Base-by-base conservation (phyloP, 2,329 filamentous ascomycete genomes). In the Akanthomyces dipterigenus region DNA sequence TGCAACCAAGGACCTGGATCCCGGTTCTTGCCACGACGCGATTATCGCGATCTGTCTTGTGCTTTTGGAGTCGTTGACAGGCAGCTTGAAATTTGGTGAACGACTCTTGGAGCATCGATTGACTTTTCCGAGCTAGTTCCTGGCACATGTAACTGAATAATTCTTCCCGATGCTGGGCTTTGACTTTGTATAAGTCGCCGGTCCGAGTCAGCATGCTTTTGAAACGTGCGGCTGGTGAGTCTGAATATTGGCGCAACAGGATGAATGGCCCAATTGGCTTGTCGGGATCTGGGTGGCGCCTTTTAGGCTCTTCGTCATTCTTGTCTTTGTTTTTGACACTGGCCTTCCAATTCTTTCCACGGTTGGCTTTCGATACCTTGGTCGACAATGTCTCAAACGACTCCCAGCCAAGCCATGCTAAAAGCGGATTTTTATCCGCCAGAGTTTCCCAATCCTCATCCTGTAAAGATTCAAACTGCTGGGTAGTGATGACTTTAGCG, bases 81-180 rank as follows among this genome's bases (percentile, higher is more conserved):
- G 78, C 73, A 1, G 74, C 68, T 12, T 78, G 71, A 66, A 87
- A 88, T 5, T 76, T 65, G 34, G 72, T 72, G 1, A 85, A 78
- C 1, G 84, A 67, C 0, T 72, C 65, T 2, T 80, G 78, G 51
- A 93, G 78, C 1, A 75, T 69, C 0, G 69, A 61, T 1, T 75
- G 67, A 1, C 87, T 72, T 1, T 72, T 69, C 1, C 73, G 72
- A 59, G 90, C 81, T 1, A 85, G 72, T 56, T 77, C 71, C 1
- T 78, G 73, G 65, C 87, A 84, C 60, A 93, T 80, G 60, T 83
- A 76, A 48, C 83, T 81, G 71, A 93, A 96, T 0, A 93, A 77
- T 0, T 79, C 76, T 0, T 87, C 87, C 6, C 91, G 84, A 20
- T 80, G 71, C 3, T 74, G 70, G 0, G 73, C 66, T 0, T 80